Base-by-base conservation (phyloP, 164 flowering plant species). In the Litsea cubeba region DNA sequence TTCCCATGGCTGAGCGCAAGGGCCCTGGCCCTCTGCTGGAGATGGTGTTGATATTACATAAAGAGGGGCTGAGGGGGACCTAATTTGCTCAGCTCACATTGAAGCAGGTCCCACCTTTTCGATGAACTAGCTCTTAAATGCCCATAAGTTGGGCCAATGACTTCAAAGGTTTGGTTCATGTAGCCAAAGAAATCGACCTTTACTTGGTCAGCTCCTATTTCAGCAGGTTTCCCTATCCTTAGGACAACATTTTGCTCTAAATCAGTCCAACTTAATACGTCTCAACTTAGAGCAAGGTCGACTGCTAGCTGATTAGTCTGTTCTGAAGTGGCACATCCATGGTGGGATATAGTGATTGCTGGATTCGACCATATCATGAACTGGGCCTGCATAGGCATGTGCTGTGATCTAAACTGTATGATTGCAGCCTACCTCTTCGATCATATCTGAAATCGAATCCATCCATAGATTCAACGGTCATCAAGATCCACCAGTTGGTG, bases 1-100 rank as follows among this genome's bases (percentile, higher is more conserved):
- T 60, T 60, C 63, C 63, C 7, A 6, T 60, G 63, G 63, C 63
- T 60, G 22, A 60, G 23, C 26, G 22, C 72, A 74, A 67, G 72
- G 58, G 24, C 76, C 1, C 25, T 24, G 26, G 26, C 1, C 26
- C 76, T 10, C 35, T 74, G 72, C 64, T 51, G 26, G 76, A 74
- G 40, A 20, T 40, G 40, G 26, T 74, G 22, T 35, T 74, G 72
- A 35, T 68, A 20, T 32, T 74, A 25, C 76, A 57, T 18, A 63
- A 68, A 57, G 76, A 58, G 46, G 46, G 76, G 76, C 40, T 35
- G 67, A 74, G 51, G 72, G 76, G 20, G 72, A 24, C 22, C 46
- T 24, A 49, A 62, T 18, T 62, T n/a, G 51, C 20, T 72, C 67
- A 62, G 51, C 26, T 62, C 66, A 24, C 23, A 57, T 70, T 46